phyloP scores from a whole-genome alignment of 2,329 filamentous ascomycete species.

The Pleomassaria siparia region DNA sequence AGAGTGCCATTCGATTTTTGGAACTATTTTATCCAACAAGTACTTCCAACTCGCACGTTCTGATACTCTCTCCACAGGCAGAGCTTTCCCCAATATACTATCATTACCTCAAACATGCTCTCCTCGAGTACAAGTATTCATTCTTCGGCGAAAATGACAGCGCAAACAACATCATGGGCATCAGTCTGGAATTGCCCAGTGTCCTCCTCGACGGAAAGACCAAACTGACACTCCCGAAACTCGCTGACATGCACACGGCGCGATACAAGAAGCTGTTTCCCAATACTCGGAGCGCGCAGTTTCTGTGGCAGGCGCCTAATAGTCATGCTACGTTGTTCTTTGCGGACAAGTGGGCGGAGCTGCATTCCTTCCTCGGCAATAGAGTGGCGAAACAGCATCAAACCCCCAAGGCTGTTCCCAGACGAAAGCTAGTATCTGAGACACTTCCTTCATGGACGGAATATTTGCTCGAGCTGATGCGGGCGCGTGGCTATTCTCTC shows the following conservation, averaged over 20 bases:
- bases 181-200: constrained; percentile 76
- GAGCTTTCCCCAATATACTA: constrained; percentile 82
- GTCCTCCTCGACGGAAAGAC: constrained; percentile 63
- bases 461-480: constrained; percentile 73
- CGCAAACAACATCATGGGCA: constrained; percentile 67
- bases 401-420: constrained; percentile 22
- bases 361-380: constrained; percentile 76
- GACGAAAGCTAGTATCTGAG: constrained; percentile 58
- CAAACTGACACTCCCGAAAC: constrained; percentile 53
- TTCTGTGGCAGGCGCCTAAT: constrained; percentile 83
- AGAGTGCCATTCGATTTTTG: constrained; percentile 73
- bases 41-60: constrained; percentile 67
- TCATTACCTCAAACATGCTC: constrained; percentile 78
- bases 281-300: constrained; percentile 54
- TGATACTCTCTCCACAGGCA: constrained; percentile 80
- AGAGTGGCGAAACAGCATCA: constrained; percentile 50
- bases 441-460: constrained; percentile 76
- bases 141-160: constrained; percentile 48
- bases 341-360: constrained; percentile 82
- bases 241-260: constrained; percentile 40
- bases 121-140: constrained; percentile 79
- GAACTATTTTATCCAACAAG: constrained; percentile 84
- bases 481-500: constrained; percentile 74
- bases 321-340: constrained; percentile 81
- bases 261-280: constrained; percentile 28